Conservation (phyloP, 345 rosid genomes). For the Ceriops decandra region DNA sequence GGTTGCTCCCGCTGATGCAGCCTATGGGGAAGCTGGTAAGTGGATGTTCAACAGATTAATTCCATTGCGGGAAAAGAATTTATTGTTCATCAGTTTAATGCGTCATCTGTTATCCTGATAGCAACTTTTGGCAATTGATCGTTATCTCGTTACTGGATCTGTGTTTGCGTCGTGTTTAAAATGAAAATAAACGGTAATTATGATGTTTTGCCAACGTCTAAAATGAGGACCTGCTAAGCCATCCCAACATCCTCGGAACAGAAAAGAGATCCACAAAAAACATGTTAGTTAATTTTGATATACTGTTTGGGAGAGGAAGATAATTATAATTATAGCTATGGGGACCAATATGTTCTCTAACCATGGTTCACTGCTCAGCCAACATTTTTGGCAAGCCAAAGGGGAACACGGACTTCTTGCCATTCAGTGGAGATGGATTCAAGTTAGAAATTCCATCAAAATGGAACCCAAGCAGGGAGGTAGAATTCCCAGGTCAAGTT, state of each 20-base stretch:
- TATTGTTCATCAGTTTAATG: too few relatives aligned
- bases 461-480: slow-evolving; percentile 96
- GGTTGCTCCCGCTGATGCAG: slow-evolving; percentile 93
- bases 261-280: neutral
- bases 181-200: too few relatives aligned
- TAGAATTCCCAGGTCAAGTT: slow-evolving; percentile 87
- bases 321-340: neutral
- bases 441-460: slow-evolving; percentile 70
- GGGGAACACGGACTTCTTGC: slow-evolving; percentile 67
- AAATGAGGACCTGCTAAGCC: neutral
- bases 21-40: slow-evolving; percentile 92
- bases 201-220: too few relatives aligned
- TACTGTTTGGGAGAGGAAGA: neutral
- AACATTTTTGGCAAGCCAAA: slow-evolving; percentile 92
- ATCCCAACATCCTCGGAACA: neutral
- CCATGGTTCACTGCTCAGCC: slow-evolving; percentile 47
- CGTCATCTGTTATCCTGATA: too few relatives aligned
- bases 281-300: too few relatives aligned
- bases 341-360: neutral
- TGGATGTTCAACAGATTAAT: too few relatives aligned
- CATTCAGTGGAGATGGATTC: slow-evolving; percentile 75
- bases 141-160: too few relatives aligned
- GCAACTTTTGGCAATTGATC: too few relatives aligned
- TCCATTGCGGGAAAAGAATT: too few relatives aligned
- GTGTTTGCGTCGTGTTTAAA: too few relatives aligned